Evolutionary conservation across 73 alveolate species (phyloP).

Genomic region (Paramecium sonneborni): DNA sequence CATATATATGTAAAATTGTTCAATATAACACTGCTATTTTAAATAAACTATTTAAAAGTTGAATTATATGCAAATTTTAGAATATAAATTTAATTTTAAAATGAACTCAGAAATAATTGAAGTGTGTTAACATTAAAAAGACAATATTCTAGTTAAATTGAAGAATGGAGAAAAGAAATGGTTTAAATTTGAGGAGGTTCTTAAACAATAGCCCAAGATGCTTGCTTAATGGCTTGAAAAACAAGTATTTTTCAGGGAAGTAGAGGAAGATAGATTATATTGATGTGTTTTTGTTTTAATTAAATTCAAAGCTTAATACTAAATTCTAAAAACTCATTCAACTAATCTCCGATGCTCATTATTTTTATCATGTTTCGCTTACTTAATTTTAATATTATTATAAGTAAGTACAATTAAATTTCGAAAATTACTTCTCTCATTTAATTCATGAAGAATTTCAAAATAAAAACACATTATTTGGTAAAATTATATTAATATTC

Average conservation of each 20-base stretch:
- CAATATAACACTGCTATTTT: neutral
- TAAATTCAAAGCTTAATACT: neutral
- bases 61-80: neutral
- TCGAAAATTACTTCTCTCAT: too few relatives aligned
- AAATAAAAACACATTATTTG: too few relatives aligned
- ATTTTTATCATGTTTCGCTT: too few relatives aligned
- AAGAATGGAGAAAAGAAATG: constrained; percentile 33
- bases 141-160: neutral
- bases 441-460: too few relatives aligned
- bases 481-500: too few relatives aligned
- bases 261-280: neutral
- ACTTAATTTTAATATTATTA: too few relatives aligned
- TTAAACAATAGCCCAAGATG: neutral
- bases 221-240: neutral
- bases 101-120: constrained; percentile 29
- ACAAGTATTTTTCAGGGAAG: constrained; percentile 9
- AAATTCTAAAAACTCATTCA: neutral
- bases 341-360: too few relatives aligned
- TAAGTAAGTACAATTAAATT: too few relatives aligned
- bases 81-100: neutral
- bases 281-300: neutral
- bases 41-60: neutral
- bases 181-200: constrained; percentile 11
- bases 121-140: constrained; percentile 30
- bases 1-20: neutral